These are phyloP conservation scores for Coemansia sp. DNA, from an alignment of 192 early-diverging fungal species.

Conservation along the genomic window DNA sequence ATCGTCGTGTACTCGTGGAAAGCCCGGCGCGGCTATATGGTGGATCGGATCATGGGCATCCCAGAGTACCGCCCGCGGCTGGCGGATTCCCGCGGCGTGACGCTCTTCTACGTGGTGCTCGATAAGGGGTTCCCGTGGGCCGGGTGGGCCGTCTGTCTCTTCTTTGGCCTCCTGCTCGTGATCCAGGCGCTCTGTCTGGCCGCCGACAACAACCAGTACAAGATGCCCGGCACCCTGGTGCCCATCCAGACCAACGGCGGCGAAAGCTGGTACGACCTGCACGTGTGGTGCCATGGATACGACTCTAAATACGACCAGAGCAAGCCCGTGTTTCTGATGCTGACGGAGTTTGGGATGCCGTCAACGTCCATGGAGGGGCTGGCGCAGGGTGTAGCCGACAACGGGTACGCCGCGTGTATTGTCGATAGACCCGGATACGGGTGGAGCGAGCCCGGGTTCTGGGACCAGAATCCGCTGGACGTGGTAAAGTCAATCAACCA, in stretches of 20 bases:
- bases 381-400: conserved; percentile 37
- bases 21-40: conserved; percentile 53
- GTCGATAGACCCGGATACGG: conserved; percentile 57
- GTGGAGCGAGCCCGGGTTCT: conserved; percentile 58
- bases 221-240: conserved; percentile 38
- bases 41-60: conserved; percentile 56
- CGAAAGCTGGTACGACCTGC: conserved; percentile 48
- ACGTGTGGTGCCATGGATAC: conserved; percentile 53
- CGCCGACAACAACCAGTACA: conserved; percentile 36
- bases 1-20: conserved; percentile 41
- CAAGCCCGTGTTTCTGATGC: conserved; percentile 46
- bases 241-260: conserved; percentile 48
- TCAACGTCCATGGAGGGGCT: conserved; percentile 52
- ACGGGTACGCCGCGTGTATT: conserved; percentile 49
- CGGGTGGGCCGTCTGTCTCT: conserved; percentile 31
- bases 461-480: conserved; percentile 49
- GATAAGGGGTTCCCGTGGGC: conserved; percentile 46
- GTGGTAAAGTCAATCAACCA: conserved; percentile 55
- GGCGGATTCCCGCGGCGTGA: conserved; percentile 35
- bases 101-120: conserved; percentile 34
- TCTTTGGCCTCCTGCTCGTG: conserved; percentile 46
- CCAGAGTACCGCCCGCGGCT: conserved; percentile 47
- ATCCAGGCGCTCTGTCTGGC: conserved; percentile 55
- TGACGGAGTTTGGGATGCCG: conserved; percentile 56
- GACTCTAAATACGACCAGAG: conserved; percentile 8